Evolutionary conservation across 192 early-diverging fungal genomes (phyloP).

Genomic region (Coemansia sp.): DNA sequence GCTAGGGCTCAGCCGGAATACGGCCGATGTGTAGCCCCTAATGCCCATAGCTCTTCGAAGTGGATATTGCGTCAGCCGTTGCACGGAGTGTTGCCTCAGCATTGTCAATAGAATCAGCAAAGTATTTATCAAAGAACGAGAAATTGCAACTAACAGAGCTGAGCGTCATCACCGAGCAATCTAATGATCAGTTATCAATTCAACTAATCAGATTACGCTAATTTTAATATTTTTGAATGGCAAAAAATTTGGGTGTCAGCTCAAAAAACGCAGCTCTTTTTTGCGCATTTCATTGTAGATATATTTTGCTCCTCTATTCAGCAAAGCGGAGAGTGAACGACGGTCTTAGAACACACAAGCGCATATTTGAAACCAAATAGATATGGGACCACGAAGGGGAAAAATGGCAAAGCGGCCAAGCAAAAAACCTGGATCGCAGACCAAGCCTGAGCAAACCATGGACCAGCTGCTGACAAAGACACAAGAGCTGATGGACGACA

Average conservation of each 20-base stretch:
- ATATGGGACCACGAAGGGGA: slow-evolving; percentile 21
- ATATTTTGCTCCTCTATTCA: not conserved
- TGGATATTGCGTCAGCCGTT: not conserved
- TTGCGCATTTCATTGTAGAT: not conserved
- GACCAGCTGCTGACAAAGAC: slow-evolving; percentile 62
- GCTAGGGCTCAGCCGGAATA: not conserved
- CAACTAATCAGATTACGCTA: not conserved
- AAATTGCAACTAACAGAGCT: no score
- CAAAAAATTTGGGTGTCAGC: not conserved
- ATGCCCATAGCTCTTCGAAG: not conserved
- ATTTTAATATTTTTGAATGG: not conserved
- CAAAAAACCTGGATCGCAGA: slow-evolving; percentile 7
- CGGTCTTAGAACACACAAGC: not conserved
- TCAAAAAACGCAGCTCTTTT: not conserved
- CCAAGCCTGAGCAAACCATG: slow-evolving; percentile 53
- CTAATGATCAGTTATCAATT: not conserved
- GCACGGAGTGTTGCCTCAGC: not conserved
- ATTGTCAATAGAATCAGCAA: not conserved
- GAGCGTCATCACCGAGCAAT: no score
- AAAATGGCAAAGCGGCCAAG: slow-evolving; percentile 6
- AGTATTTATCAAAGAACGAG: no score
- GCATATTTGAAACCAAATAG: not conserved
- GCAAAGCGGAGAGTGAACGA: no score
- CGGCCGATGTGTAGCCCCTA: not conserved
- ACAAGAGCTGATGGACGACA: slow-evolving; percentile 69